Conservation (phyloP, 2,329 filamentous ascomycete species). For the Hysterium pulicare region DNA sequence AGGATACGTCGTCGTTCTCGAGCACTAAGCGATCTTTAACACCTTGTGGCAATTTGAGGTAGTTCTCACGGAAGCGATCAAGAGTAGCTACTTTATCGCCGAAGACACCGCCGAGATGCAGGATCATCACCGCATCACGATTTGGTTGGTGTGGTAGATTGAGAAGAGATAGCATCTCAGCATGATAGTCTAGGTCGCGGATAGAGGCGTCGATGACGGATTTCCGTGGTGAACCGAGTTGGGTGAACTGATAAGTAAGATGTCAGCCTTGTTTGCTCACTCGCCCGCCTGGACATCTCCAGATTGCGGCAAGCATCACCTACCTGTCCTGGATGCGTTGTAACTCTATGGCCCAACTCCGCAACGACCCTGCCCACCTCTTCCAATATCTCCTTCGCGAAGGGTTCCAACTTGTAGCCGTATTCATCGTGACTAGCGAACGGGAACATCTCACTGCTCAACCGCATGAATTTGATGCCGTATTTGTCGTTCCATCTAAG, state of each 20-base stretch:
- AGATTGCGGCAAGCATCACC: too few relatives aligned
- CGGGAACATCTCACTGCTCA: slow-evolving; percentile 96
- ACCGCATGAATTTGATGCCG: slow-evolving; percentile 84
- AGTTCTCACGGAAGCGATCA: slow-evolving; percentile 73
- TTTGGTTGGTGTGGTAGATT: slow-evolving; percentile 74
- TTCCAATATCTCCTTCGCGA: slow-evolving; percentile 73
- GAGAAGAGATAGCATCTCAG: slow-evolving; percentile 76
- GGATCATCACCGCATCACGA: slow-evolving; percentile 86
- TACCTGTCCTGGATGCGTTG: slow-evolving; percentile 81
- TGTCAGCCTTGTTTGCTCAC: background rate
- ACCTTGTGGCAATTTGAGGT: slow-evolving; percentile 60
- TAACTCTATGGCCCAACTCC: slow-evolving; percentile 77
- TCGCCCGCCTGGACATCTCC: too few relatives aligned
- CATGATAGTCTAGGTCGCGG: slow-evolving; percentile 82
- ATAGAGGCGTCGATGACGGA: slow-evolving; percentile 74
- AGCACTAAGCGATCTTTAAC: slow-evolving; percentile 81
- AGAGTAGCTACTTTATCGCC: slow-evolving; percentile 81
- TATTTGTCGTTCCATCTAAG: slow-evolving; percentile 89
- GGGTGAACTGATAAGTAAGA: slow-evolving; percentile 63
- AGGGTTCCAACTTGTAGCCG: slow-evolving; percentile 79
- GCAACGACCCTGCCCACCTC: slow-evolving; percentile 74
- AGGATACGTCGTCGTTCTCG: slow-evolving; percentile 92
- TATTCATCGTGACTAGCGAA: slow-evolving; percentile 87
- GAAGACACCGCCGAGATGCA: slow-evolving; percentile 90
- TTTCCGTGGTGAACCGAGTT: slow-evolving; percentile 76